Conservation (phyloP, 805 yeast genomes). For the Millerozyma acaciae region DNA sequence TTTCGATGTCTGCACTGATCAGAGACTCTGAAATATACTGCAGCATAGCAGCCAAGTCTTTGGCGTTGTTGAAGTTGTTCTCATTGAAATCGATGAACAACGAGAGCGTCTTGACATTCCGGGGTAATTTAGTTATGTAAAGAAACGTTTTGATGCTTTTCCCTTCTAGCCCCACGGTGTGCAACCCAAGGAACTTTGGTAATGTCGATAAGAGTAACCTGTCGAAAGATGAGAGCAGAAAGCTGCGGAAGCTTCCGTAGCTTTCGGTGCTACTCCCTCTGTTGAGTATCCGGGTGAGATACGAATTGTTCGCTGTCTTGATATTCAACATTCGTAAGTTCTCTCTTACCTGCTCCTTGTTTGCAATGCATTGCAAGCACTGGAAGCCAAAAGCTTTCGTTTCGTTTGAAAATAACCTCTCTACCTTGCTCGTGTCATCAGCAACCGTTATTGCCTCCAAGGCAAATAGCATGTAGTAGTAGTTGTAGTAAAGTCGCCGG, state of each 20-base stretch:
- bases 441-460: conserved; percentile 9
- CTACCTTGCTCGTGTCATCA: not conserved
- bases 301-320: not conserved
- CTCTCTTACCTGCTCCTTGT: not conserved
- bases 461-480: conserved; percentile 9
- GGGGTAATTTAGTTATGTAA: not conserved
- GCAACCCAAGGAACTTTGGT: not conserved
- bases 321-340: not conserved
- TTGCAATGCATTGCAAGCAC: not conserved
- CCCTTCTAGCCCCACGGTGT: conserved; percentile 1
- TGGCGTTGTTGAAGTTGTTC: conserved; percentile 1
- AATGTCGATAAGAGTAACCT: not conserved
- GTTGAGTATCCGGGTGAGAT: not conserved
- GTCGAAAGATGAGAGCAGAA: conserved; percentile 1
- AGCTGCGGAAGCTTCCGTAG: not conserved
- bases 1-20: not conserved
- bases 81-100: conserved; percentile 2
- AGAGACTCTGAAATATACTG: not conserved
- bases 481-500: conserved; percentile 6
- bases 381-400: not conserved
- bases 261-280: not conserved
- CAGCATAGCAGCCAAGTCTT: not conserved
- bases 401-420: too few species aligned
- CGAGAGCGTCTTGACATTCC: conserved; percentile 1
- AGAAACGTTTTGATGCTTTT: not conserved